These are phyloP conservation scores for Golubevia pallescens DNA, from an alignment of 1,284 basidiomycete genomes.

Conservation along the genomic window DNA sequence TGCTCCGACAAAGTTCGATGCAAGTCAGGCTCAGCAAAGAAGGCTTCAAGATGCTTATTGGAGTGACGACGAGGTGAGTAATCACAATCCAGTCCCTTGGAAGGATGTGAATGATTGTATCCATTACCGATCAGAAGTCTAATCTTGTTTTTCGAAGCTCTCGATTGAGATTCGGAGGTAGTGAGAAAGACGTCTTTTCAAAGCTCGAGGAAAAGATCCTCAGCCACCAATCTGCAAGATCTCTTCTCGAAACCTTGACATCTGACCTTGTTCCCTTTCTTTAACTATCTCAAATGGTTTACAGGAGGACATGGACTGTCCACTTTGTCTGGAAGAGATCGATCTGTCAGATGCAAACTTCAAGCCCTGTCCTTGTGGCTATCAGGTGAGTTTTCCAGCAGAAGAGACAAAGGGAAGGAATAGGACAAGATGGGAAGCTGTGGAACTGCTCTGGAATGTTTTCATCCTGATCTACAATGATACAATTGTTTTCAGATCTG, in stretches of 20 bases:
- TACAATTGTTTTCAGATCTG: not conserved
- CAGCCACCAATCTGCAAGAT: too few relatives aligned
- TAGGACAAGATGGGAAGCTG: not conserved
- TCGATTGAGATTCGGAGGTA: not conserved
- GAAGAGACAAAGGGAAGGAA: not conserved
- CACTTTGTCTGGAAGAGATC: conserved; percentile 97
- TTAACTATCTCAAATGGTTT: not conserved
- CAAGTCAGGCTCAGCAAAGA: conserved; percentile 63
- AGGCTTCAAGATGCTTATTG: conserved; percentile 95
- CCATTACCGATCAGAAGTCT: too few relatives aligned
- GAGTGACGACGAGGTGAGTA: conserved; percentile 83
- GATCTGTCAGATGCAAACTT: conserved; percentile 99
- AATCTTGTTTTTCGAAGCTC: not conserved
- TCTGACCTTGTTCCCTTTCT: not conserved
- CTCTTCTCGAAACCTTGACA: not conserved
- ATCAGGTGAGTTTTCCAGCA: conserved; percentile 74
- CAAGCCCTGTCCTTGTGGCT: conserved; percentile 98
- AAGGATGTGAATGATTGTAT: too few relatives aligned
- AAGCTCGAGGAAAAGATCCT: too few relatives aligned
- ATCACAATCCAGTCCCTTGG: not conserved
- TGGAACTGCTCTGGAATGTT: not conserved
- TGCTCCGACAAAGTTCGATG: conserved; percentile 49
- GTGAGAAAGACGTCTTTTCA: too few relatives aligned
- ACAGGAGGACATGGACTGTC: conserved; percentile 96
- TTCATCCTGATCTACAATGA: not conserved